Evolutionary conservation across 2,329 filamentous ascomycete species (phyloP), one percentile per base, ranked within the genome.

Genomic region (Colletotrichum spinosum): DNA sequence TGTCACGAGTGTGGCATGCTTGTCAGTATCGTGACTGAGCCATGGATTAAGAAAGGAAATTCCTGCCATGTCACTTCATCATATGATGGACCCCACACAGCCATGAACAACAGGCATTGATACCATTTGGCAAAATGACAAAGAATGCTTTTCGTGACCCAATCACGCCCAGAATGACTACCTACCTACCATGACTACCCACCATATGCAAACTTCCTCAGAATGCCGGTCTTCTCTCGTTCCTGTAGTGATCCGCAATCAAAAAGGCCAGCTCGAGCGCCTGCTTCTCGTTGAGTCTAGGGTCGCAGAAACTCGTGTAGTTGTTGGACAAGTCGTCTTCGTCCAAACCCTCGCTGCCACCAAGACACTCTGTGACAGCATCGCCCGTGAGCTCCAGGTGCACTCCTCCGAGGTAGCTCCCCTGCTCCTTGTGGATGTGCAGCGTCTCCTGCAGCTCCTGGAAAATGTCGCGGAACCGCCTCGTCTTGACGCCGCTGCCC

Each of bases 221-320:
- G 15, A 15, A 45, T n/a, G 38, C 13, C 11, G 69, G 68, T 45
- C 72, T 72, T 25, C 73, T 69, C 64, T 80, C 75, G 55, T 77
- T 75, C 2, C 85, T 80, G 69, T 84, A 96, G 73, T 94, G 92
- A 6, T 93, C 93, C 0, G 96, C 96, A 52, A 99, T 90, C 73
- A 98, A 79, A 77, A 99, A 99, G 0, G 96, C 94, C 76, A 98
- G 79, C 82, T 99, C 96, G 12, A 99, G 84, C 1, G 96, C 94
- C 82, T 99, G 96, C 81, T 98, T 97, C 85, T 98, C 96, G 75
- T 99, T 99, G 70, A 99, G 81, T 33, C 96, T 83, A 6, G 96
- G 96, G 77, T 99, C 96, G 77, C 96, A 99, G 82, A 95, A 98
- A 42, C 92, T 97, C 6, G 94, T 97, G 79, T 99, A 99, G 73